Evolutionary conservation across 192 early-diverging fungal species (phyloP).

Genomic region (Coemansia sp.): DNA sequence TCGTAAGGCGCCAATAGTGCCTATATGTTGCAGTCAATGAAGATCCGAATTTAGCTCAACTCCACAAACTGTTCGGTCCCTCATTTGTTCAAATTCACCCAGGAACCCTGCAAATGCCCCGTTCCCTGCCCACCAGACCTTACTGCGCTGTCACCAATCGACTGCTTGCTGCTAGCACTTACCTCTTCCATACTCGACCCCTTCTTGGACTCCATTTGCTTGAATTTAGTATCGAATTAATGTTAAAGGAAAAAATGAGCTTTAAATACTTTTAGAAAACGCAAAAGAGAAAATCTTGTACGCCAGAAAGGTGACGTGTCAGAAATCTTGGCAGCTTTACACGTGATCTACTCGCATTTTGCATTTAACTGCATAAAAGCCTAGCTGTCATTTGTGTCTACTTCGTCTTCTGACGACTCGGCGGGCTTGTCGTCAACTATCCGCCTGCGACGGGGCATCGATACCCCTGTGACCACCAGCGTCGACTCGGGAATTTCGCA

Average conservation of each 20-base stretch:
- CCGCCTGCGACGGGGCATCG: neutral
- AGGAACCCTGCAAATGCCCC: neutral
- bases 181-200: conserved; percentile 35
- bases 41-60: neutral
- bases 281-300: neutral
- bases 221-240: neutral
- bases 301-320: neutral
- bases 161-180: neutral
- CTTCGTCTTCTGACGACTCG: conserved; percentile 37
- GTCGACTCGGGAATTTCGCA: conserved; percentile 53
- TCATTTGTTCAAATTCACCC: neutral
- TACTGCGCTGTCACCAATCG: neutral
- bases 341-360: conserved; percentile 2
- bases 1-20: conserved; percentile 90
- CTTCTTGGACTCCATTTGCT: conserved; percentile 5
- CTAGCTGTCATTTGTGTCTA: conserved; percentile 33
- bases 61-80: neutral
- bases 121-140: neutral
- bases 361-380: neutral
- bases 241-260: conserved; percentile 3
- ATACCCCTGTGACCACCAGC: conserved; percentile 30
- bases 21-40: conserved; percentile 36
- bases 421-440: neutral
- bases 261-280: neutral
- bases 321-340: neutral